Percentiles rank a stretch among this genome's conserved stretches.
Conservation (phyloP, 257 asterid species). For the Paraleonurus japonicus region DNA sequence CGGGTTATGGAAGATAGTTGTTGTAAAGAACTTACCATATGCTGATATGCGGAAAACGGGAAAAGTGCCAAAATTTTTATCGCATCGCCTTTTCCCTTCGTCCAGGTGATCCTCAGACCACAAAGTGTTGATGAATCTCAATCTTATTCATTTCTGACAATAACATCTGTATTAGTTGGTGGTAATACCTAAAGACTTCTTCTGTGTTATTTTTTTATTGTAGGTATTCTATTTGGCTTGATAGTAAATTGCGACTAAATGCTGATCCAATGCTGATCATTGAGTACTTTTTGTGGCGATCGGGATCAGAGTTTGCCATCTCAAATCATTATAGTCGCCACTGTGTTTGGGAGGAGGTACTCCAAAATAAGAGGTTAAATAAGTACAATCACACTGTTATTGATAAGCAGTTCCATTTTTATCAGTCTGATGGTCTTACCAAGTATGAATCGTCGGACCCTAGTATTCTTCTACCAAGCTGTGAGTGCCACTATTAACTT, state of each 20-base stretch:
- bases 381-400: slow-evolving; percentile 81
- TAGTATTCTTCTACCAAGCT: slow-evolving; percentile 65
- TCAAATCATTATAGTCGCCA: slow-evolving; percentile 89
- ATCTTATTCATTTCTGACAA: slow-evolving; percentile 15
- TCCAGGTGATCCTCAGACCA: slow-evolving; percentile 64
- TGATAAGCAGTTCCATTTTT: slow-evolving; percentile 75
- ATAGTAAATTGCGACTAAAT: slow-evolving; percentile 86
- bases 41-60: slow-evolving; percentile 83
- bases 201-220: not conserved
- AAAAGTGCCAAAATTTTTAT: slow-evolving; percentile 86
- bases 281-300: slow-evolving; percentile 81
- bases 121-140: slow-evolving; percentile 12
- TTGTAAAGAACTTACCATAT: slow-evolving; percentile 75
- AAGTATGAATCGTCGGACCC: slow-evolving; percentile 76
- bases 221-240: slow-evolving; percentile 96
- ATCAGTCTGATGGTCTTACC: slow-evolving; percentile 83
- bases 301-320: slow-evolving; percentile 80
- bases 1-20: slow-evolving; percentile 84
- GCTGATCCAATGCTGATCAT: slow-evolving; percentile 84
- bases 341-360: slow-evolving; percentile 95
- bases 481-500: slow-evolving; percentile 46
- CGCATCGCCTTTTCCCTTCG: slow-evolving; percentile 93
- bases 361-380: slow-evolving; percentile 83
- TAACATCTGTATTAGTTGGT: slow-evolving; percentile 19
- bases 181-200: slow-evolving; percentile 11